Base-by-base conservation (phyloP, 345 rosid genomes). In the Brassica juncea region DNA sequence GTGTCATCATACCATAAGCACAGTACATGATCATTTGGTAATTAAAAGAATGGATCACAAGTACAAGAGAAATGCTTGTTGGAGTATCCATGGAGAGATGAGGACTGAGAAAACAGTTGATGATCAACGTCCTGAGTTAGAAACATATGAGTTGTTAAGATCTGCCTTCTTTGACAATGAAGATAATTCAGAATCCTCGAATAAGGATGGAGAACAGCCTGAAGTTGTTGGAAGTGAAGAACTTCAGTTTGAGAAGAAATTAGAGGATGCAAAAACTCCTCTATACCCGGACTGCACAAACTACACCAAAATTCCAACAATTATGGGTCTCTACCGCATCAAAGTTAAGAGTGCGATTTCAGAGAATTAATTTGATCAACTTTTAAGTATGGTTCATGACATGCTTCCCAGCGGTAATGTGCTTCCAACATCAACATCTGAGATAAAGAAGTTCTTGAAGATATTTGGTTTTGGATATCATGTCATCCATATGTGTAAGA, bases 381-480 rank as follows among this genome's bases (percentile, higher is more conserved):
- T 44, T 44, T 44, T 44, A 11, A 44, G 14, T 10, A 11, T 44
- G n/a, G 54, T 44, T 10, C 15, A 44, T 44, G 54, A 44, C 49
- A 27, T 60, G 15, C 15, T 60, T 19, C 34, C 34, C 4, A 8
- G 11, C 27, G 64, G 64, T 11, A 60, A 25, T 19, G 11, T 60
- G 5, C 64, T 60, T 21, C 64, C 15, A 8, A 60, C 4, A 60
- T 60, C 32, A 14, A 60, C 64, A 60, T 10, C 0, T 21, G 32
- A 60, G 64, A 11, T 60, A 19, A 59, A 60, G 32, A 60, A 60
- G 8, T 60, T 57, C 32, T 60, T 60, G 64, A 60, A 60, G 64
- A 16, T 60, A 10, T 60, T 60, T 60, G 34, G 64, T 8, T 60
- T 60, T 19, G 34, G 64, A 1, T 60, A 60, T 60, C 15, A 60